Evolutionary conservation across 2,329 filamentous ascomycete species (phyloP).

Genomic region (Dactylonectria estremocensis): DNA sequence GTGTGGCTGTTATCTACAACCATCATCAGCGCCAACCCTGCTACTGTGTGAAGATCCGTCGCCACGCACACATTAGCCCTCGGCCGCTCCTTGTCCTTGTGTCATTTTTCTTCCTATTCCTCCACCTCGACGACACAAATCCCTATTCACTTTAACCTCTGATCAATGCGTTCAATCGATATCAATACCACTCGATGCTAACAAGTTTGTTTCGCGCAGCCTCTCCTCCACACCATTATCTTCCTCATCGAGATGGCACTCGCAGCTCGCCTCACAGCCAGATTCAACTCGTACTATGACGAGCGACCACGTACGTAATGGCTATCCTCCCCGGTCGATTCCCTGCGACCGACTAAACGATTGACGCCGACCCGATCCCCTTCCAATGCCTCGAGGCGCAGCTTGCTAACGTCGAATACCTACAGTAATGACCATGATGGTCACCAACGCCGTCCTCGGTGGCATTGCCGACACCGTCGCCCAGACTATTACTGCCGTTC

Average conservation of each 20-base stretch:
- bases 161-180: conserved; percentile 16
- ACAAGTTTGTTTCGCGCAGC: conserved; percentile 67
- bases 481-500: conserved; percentile 90
- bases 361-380: too few relatives aligned
- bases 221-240: conserved; percentile 86
- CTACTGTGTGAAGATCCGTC: conserved; percentile 15
- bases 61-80: conserved; percentile 11
- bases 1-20: conserved; percentile 22
- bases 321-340: background rate
- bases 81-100: background rate
- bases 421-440: conserved; percentile 96
- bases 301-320: conserved; percentile 80
- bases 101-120: background rate
- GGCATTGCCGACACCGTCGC: conserved; percentile 97
- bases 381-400: background rate
- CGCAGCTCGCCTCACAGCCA: conserved; percentile 83
- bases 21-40: conserved; percentile 22
- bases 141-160: conserved; percentile 14
- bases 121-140: background rate
- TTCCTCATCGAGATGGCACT: conserved; percentile 92
- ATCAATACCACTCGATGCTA: conserved; percentile 40
- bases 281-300: conserved; percentile 96
- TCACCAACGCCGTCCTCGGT: conserved; percentile 95
- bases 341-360: too few relatives aligned
- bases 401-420: conserved; percentile 18